Percentiles rank a stretch among this genome's conserved stretches.
Evolutionary conservation across 345 rosid species (phyloP).

Genomic region (Eucalyptus victrix): DNA sequence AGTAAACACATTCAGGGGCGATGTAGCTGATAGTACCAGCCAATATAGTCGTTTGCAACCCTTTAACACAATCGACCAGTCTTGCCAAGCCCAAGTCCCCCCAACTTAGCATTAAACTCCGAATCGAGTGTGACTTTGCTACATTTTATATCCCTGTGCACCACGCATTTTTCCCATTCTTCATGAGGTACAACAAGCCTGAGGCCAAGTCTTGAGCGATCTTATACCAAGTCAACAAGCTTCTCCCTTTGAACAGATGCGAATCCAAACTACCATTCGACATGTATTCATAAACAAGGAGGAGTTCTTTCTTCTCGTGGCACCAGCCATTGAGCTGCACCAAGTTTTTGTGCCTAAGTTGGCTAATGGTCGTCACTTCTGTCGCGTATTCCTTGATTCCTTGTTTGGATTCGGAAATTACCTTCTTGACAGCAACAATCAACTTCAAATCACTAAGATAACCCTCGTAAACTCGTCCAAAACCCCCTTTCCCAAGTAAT

Average conservation of each 20-base stretch:
- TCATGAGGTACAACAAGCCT: background rate
- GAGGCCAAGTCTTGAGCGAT: background rate
- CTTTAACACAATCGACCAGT: background rate
- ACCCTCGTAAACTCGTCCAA: background rate
- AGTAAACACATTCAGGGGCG: background rate
- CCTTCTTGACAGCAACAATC: background rate
- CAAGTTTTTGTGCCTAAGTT: background rate
- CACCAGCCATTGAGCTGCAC: background rate
- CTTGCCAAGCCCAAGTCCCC: background rate
- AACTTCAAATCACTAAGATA: background rate
- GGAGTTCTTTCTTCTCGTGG: background rate
- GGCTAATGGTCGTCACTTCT: background rate
- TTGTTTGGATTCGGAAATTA: background rate
- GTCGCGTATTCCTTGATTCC: background rate
- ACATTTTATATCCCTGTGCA: background rate
- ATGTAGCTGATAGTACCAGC: accelerated
- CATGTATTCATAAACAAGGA: background rate
- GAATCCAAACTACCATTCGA: background rate
- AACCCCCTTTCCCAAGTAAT: background rate
- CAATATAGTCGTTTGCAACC: background rate
- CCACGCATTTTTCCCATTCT: background rate
- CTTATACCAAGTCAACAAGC: background rate
- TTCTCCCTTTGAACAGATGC: background rate
- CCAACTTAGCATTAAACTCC: background rate
- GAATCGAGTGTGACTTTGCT: background rate